These are phyloP conservation scores for Lichina pygmaea DNA, from an alignment of 495 filamentous ascomycete genomes.

Conservation along the genomic window DNA sequence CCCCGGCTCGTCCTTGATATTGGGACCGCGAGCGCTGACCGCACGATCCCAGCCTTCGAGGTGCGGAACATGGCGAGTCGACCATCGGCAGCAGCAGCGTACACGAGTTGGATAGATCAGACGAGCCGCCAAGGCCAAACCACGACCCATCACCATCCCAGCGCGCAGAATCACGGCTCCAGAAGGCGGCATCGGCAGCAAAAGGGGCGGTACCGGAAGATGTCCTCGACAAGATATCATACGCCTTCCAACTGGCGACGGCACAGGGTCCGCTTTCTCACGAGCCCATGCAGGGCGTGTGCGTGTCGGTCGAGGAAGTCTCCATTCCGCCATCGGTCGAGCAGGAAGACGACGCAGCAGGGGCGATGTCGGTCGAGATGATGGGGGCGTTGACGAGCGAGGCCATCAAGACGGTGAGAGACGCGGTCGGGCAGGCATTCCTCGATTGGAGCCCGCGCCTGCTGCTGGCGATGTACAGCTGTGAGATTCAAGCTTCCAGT, in stretches of 20 bases:
- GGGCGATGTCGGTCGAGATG: slow-evolving; percentile 28
- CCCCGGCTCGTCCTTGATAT: slow-evolving; percentile 6
- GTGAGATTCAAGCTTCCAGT: slow-evolving; percentile 91
- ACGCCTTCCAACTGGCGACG: slow-evolving; percentile 87
- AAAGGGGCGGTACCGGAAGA: slow-evolving; percentile 39
- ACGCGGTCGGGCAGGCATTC: slow-evolving; percentile 68
- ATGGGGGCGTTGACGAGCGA: slow-evolving; percentile 75
- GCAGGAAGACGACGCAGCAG: slow-evolving; percentile 4
- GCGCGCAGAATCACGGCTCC: neutral
- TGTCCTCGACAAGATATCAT: slow-evolving; percentile 67
- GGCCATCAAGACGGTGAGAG: slow-evolving; percentile 63
- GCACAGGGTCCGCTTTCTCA: slow-evolving; percentile 72
- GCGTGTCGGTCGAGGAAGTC: slow-evolving; percentile 71
- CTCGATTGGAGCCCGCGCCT: slow-evolving; percentile 86
- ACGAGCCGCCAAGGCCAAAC: neutral
- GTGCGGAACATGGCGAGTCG: neutral
- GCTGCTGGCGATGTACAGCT: slow-evolving; percentile 93
- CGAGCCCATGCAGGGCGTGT: slow-evolving; percentile 81
- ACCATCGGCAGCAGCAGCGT: too few relatives aligned
- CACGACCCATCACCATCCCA: neutral
- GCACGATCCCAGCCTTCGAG: slow-evolving; percentile 28
- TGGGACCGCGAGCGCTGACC: slow-evolving; percentile 74
- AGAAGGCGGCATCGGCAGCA: slow-evolving; percentile 8
- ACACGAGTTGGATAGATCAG: neutral
- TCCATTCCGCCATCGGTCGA: slow-evolving; percentile 21